Conservation (phyloP, 176 grass and related monocot genomes). For the Ampelocalamus luodianensis region DNA sequence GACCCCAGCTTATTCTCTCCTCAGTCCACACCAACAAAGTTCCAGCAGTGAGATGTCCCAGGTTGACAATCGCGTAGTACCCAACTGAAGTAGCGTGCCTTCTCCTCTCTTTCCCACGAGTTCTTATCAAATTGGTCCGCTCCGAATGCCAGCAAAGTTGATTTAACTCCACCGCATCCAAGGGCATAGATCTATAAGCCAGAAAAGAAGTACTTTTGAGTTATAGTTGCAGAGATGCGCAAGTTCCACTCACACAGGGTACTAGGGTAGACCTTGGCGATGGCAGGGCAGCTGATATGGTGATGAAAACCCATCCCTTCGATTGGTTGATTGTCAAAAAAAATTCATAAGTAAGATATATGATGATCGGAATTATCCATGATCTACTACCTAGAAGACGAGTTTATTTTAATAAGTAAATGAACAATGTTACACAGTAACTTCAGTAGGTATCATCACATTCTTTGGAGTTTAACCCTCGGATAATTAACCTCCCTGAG, state of each 20-base stretch:
- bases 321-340: neutral
- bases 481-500: neutral
- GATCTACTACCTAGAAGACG: neutral
- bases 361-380: neutral
- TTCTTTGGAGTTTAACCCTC: neutral
- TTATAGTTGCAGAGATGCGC: slow-evolving; percentile 12
- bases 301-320: neutral
- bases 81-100: slow-evolving; percentile 26
- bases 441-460: neutral
- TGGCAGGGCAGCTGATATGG: neutral
- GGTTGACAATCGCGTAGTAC: slow-evolving; percentile 29
- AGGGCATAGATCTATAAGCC: slow-evolving; percentile 28
- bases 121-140: slow-evolving; percentile 25
- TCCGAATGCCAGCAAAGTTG: slow-evolving; percentile 40
- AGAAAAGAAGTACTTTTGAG: slow-evolving; percentile 28
- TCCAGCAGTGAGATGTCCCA: slow-evolving; percentile 29
- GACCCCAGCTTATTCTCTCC: slow-evolving; percentile 32
- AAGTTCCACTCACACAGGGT: neutral
- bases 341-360: neutral
- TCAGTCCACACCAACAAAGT: slow-evolving; percentile 46
- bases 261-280: neutral
- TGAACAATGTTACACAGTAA: neutral
- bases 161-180: slow-evolving; percentile 26
- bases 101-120: neutral
- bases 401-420: neutral